Conservation (phyloP, 2,329 filamentous ascomycete species). For the Trichoderma lentiforme region DNA sequence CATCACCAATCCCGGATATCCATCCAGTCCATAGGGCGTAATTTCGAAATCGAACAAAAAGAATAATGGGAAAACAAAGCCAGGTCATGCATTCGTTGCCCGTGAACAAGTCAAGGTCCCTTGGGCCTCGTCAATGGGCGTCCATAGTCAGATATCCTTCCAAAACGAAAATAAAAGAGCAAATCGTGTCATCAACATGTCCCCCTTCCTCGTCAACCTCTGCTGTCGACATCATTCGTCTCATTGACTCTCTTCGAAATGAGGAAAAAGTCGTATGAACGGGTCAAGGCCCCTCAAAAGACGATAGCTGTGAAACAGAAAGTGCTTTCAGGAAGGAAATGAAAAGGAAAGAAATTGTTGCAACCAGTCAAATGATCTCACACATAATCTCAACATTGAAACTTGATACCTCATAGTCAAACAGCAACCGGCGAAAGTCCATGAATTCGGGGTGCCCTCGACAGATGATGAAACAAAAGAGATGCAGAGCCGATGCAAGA, state of each 20-base stretch:
- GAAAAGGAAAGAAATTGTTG: not conserved
- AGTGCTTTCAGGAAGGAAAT: not conserved
- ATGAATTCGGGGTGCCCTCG: not conserved
- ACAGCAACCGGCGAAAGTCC: not conserved
- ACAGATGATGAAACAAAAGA: not conserved
- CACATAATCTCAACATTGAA: not conserved
- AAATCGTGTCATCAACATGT: not conserved
- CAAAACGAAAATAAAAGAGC: not conserved
- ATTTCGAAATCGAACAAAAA: not conserved
- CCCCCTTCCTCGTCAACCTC: not conserved
- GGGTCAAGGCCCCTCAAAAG: not conserved
- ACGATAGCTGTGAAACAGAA: not conserved
- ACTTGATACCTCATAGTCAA: not conserved
- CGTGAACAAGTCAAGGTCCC: not conserved
- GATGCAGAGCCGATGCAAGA: slow-evolving; percentile 2
- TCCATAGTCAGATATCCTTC: not conserved
- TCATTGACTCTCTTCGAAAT: not conserved
- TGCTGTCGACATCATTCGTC: not conserved
- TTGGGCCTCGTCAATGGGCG: not conserved
- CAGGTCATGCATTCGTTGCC: slow-evolving; percentile 13
- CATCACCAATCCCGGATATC: slow-evolving; percentile 1
- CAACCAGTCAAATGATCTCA: not conserved
- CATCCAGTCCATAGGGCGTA: slow-evolving; percentile 7
- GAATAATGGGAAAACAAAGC: not conserved
- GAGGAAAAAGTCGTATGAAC: not conserved